Evolutionary conservation across 257 asterid species (phyloP).

Genomic region (Solanum chmielewskii): DNA sequence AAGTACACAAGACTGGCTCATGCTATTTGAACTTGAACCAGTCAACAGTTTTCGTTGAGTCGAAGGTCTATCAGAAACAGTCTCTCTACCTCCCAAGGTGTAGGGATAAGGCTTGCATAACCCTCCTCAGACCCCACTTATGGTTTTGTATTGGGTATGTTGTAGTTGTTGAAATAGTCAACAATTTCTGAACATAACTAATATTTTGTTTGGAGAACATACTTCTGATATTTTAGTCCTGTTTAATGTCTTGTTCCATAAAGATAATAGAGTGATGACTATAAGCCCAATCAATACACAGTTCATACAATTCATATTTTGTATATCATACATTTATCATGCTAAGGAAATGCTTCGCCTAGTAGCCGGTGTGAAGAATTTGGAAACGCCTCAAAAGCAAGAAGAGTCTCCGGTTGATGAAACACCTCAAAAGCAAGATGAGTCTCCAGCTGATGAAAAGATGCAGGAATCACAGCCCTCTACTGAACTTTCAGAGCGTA

Average conservation of each 20-base stretch:
- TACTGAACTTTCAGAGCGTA: conserved; percentile 59
- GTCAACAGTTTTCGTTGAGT: background rate
- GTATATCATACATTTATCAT: background rate
- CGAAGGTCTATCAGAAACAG: background rate
- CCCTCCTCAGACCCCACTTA: background rate
- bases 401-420: conserved; percentile 20
- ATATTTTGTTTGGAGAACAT: background rate
- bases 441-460: conserved; percentile 25
- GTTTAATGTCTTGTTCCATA: background rate
- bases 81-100: background rate
- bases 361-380: conserved; percentile 28
- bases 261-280: background rate
- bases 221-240: background rate
- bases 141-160: background rate
- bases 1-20: background rate
- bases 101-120: background rate
- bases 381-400: conserved; percentile 8
- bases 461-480: conserved; percentile 28
- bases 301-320: background rate
- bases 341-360: conserved; percentile 4
- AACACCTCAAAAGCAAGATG: conserved; percentile 13
- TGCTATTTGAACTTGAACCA: background rate
- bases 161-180: background rate
- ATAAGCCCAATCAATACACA: background rate
- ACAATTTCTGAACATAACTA: background rate